These are phyloP conservation scores for Angomonas desouzai DNA, from an alignment of 208 protist genomes.

Conservation along the genomic window DNA sequence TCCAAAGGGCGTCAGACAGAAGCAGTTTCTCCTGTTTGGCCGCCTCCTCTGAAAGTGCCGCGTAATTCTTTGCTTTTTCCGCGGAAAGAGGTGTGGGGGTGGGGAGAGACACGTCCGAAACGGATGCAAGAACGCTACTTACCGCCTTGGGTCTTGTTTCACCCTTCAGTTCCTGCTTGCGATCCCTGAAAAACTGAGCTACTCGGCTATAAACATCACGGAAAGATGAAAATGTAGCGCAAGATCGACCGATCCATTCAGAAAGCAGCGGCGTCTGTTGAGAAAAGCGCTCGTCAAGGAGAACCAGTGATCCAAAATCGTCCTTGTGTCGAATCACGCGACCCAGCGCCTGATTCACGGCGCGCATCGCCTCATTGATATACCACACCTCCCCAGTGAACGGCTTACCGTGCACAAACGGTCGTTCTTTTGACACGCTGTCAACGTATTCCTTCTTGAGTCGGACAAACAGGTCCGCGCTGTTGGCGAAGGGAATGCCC, in stretches of 20 bases:
- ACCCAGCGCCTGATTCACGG: slow-evolving; percentile 97
- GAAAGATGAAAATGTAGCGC: slow-evolving; percentile 49
- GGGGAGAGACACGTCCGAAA: slow-evolving; percentile 9
- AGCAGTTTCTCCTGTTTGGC: background rate
- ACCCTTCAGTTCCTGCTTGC: slow-evolving; percentile 5
- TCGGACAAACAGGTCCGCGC: slow-evolving; percentile 85
- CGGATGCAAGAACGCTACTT: background rate
- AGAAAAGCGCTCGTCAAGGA: slow-evolving; percentile 94
- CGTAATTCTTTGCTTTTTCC: slow-evolving; percentile 31
- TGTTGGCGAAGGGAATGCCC: slow-evolving; percentile 93
- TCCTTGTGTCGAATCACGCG: slow-evolving; percentile 96
- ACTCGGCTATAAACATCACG: slow-evolving; percentile 56
- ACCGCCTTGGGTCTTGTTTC: slow-evolving; percentile 8
- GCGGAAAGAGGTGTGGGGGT: slow-evolving; percentile 19
- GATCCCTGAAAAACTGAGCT: slow-evolving; percentile 53
- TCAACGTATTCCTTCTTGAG: slow-evolving; percentile 81
- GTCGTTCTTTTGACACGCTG: slow-evolving; percentile 47
- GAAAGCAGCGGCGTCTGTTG: slow-evolving; percentile 34
- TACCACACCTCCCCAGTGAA: slow-evolving; percentile 96
- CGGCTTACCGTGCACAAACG: slow-evolving; percentile 54
- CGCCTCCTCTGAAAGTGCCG: background rate
- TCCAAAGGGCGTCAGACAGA: background rate
- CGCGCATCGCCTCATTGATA: slow-evolving; percentile 89
- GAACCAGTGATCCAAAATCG: slow-evolving; percentile 95
- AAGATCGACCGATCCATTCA: slow-evolving; percentile 58